phyloP scores from a whole-genome alignment of 2,329 filamentous ascomycete genomes.

The Claviceps africana region DNA sequence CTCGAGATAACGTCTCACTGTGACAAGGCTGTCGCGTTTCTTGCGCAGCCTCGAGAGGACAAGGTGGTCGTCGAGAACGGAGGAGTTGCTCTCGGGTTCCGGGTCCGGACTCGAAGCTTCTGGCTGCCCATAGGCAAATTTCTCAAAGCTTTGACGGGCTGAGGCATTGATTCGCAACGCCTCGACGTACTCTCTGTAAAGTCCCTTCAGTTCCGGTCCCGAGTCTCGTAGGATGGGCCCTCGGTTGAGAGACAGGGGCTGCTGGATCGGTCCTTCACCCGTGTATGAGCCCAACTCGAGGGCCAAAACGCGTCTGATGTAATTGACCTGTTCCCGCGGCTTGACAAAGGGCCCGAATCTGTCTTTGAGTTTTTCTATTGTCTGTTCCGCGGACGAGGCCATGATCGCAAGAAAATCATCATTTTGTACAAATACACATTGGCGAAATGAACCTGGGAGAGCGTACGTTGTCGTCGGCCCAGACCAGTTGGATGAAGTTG shows the following conservation, averaged over 20 bases:
- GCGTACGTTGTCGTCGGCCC: not conserved
- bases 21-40: slow-evolving; percentile 35
- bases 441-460: not conserved
- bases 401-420: slow-evolving; percentile 10
- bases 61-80: slow-evolving; percentile 35
- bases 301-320: slow-evolving; percentile 40
- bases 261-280: slow-evolving; percentile 26
- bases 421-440: not conserved
- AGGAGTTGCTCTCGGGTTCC: slow-evolving; percentile 7
- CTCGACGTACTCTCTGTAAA: slow-evolving; percentile 41
- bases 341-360: slow-evolving; percentile 39
- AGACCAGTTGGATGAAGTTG: not conserved
- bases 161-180: slow-evolving; percentile 38
- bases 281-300: slow-evolving; percentile 37
- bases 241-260: slow-evolving; percentile 36
- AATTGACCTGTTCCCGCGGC: slow-evolving; percentile 41
- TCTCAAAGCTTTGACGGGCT: slow-evolving; percentile 34
- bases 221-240: slow-evolving; percentile 20
- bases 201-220: slow-evolving; percentile 27
- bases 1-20: slow-evolving; percentile 37
- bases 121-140: slow-evolving; percentile 15
- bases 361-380: slow-evolving; percentile 23
- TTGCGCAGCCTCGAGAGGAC: slow-evolving; percentile 35
- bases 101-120: not conserved
- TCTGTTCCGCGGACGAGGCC: slow-evolving; percentile 18